Base-by-base conservation (phyloP, 2,329 filamentous ascomycete genomes). In the Plenodomus biglobosus region DNA sequence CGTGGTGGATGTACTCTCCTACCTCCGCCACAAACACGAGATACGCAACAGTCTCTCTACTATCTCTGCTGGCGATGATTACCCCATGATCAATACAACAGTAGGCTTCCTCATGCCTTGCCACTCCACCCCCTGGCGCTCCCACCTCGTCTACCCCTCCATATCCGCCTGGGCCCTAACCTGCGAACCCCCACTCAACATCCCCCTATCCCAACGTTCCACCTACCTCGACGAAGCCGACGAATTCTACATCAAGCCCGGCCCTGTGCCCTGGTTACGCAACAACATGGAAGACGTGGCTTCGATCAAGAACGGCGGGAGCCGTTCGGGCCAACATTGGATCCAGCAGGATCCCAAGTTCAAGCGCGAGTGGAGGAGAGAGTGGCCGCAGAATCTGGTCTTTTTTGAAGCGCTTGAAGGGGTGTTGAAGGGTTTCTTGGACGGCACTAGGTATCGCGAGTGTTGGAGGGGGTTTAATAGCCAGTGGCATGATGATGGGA, bases 101-200 rank as follows among this genome's bases (percentile, higher is more conserved):
- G 76, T 86, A 27, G 86, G 87, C 17, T 96, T 97, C 74, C 80
- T 99, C 19, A 95, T 92, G 81, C 94, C 94, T 8, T 99, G 94
- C 74, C 94, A 99, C 77, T 89, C 88, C 57, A 97, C 92, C 0
- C 92, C 94, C 2, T 97, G 94, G 92, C 87, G 92, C 62, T 91
- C 87, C 15, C 88, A 95, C 65, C 80, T 97, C 34, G 78, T 95
- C 52, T 83, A 94, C 65, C 83, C 89, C 0, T 75, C 77, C 22
- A 84, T 96, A 44, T 75, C 83, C 48, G 91, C 90, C 3, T 92
- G 92, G 78, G 92, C 92, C 0, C 77, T 97, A 15, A 87, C 88
- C 5, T 99, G 94, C 71, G 92, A 96, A 60, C 94, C 94, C 1
- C 94, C 94, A 0, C 74, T 99, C 11, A 75, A 86, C 61, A 78